Base-by-base conservation (phyloP, 768 basidiomycete genomes). In the Auricularia heimuer region DNA sequence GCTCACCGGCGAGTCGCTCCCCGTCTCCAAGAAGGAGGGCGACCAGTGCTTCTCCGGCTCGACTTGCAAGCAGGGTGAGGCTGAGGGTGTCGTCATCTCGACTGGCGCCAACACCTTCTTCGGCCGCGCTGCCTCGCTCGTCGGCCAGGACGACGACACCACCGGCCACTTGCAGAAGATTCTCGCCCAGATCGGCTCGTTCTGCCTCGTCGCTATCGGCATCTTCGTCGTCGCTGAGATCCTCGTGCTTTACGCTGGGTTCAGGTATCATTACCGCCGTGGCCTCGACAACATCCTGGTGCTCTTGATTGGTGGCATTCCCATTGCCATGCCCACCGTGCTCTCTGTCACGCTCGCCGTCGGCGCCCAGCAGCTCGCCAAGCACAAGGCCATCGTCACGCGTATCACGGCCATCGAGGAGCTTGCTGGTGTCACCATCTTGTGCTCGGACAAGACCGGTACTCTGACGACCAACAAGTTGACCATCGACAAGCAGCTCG, bases 361-460 rank as follows among this genome's bases (percentile, higher is more conserved):
- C 74, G 96, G 96, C 79, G 96, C 96, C 47, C 94, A 97, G 78
- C 96, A 98, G 75, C 88, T 98, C 69, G 95, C 96, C 72, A 95
- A 95, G 82, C 92, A 98, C 85, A 97, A 98, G 84, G 96, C 96
- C 69, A 98, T 97, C 70, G 96, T 98, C 77, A 98, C 96, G 64
- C 95, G 95, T 82, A 98, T 98, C 80, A 98, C 96, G 24, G 96
- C 96, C 69, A 98, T 98, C 65, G 96, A 98, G 76, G 95, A 98
- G 76, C 82, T 98, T 70, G 96, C 96, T 47, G 96, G 95, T 77
- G 95, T 98, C 71, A 98, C 96, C 70, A 98, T 98, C 72, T 83
- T 98, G 64, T 98, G 95, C 81, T 98, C 96, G 62, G 96, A 98
- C 83, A 98, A 98, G 85, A 97, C 94, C 33, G 94, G 94, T 75